These are phyloP conservation scores for Flaveria ramosissima DNA, from an alignment of 129 eudicot species.

Conservation along the genomic window DNA sequence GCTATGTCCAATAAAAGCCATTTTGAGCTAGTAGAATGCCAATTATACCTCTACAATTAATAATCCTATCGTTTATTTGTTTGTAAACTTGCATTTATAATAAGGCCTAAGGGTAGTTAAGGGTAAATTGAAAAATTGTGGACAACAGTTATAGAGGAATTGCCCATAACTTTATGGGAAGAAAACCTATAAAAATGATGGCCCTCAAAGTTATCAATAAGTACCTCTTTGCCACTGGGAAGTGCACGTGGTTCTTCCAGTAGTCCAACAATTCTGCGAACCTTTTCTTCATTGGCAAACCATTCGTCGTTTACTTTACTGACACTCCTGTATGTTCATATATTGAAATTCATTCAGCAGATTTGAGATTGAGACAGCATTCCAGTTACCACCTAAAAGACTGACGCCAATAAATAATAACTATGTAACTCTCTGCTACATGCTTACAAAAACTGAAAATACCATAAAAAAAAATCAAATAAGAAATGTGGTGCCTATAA, in stretches of 20 bases:
- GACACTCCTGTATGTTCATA: constrained; percentile 76
- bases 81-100: neutral
- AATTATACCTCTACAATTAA: neutral
- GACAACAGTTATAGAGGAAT: neutral
- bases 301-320: constrained; percentile 96
- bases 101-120: neutral
- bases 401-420: constrained; percentile 25
- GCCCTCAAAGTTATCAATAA: constrained; percentile 10
- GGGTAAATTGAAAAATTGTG: neutral
- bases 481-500: constrained; percentile 12
- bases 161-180: neutral
- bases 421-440: constrained; percentile 22
- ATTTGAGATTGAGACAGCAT: constrained; percentile 20
- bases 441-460: neutral
- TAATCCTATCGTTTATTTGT: neutral
- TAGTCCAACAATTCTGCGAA: constrained; percentile 80
- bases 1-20: neutral
- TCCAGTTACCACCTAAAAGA: constrained; percentile 33
- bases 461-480: neutral
- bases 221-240: constrained; percentile 70
- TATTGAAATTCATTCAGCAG: constrained; percentile 22
- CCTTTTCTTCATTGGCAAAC: constrained; percentile 96
- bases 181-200: neutral
- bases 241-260: constrained; percentile 56
- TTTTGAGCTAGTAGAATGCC: neutral